Conservation (phyloP, 2,329 filamentous ascomycete genomes). For the Pyricularia pennisetigena region DNA sequence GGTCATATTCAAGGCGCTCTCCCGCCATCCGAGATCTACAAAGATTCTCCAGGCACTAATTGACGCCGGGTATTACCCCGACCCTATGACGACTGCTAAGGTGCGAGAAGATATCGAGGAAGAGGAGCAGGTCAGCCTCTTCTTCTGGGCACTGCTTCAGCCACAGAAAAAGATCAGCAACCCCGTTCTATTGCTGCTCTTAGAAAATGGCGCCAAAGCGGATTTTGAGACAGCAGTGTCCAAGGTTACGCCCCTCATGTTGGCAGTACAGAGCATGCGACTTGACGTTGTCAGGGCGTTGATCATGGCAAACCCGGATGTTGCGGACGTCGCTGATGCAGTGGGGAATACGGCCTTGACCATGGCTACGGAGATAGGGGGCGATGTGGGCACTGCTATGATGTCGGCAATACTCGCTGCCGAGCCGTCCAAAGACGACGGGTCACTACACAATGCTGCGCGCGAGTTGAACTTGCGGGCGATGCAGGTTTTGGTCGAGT, state of each 20-base stretch:
- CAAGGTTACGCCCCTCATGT: constrained; percentile 46
- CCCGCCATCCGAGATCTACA: constrained; percentile 43
- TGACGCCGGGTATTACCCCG: constrained; percentile 49
- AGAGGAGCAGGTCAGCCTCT: constrained; percentile 43
- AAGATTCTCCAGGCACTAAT: constrained; percentile 42
- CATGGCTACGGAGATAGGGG: constrained; percentile 46
- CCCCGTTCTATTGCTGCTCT: constrained; percentile 43
- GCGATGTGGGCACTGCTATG: constrained; percentile 41
- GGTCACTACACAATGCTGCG: constrained; percentile 56
- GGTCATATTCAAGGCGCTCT: constrained; percentile 41
- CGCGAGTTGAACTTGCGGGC: constrained; percentile 46
- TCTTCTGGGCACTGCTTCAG: constrained; percentile 53
- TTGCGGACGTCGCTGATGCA: constrained; percentile 42
- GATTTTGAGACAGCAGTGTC: constrained; percentile 43
- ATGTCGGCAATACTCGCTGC: constrained; percentile 45
- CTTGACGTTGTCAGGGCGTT: constrained; percentile 48
- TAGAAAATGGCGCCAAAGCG: constrained; percentile 45
- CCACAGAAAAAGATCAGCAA: constrained; percentile 54
- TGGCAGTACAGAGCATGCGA: constrained; percentile 45
- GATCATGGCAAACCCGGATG: constrained; percentile 48
- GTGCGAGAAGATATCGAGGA: constrained; percentile 36
- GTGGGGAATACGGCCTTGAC: constrained; percentile 49
- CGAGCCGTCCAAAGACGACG: constrained; percentile 50
- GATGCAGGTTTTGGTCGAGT: constrained; percentile 45
- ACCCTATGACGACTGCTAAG: constrained; percentile 35